Conservation (phyloP, 2,329 filamentous ascomycete genomes). For the Cladosporium sp. region DNA sequence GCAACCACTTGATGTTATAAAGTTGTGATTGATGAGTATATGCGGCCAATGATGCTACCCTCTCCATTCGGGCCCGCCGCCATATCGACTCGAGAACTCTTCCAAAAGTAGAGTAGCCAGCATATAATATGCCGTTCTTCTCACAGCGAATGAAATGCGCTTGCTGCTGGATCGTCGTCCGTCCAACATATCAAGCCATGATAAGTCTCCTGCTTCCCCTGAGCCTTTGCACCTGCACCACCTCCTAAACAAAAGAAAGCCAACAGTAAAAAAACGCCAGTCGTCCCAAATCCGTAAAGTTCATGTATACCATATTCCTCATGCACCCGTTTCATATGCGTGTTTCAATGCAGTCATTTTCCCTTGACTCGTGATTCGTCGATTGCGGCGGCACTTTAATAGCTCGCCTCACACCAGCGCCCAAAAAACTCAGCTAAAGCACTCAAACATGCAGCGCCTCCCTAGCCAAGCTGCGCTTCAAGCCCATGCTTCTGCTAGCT, state of each 20-base stretch:
- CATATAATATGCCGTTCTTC: no score
- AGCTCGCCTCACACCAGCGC: no score
- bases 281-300: not conserved
- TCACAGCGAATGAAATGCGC: not conserved
- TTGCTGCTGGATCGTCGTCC: not conserved
- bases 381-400: no score
- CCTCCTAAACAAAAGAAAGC: not conserved
- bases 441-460: slow-evolving; percentile 36
- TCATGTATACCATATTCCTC: not conserved
- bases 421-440: not conserved
- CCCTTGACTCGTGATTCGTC: not conserved
- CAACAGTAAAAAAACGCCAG: not conserved
- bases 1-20: not conserved
- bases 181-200: not conserved
- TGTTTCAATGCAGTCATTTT: not conserved
- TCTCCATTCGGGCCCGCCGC: not conserved
- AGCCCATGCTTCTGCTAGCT: slow-evolving; percentile 35
- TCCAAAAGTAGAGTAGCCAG: not conserved
- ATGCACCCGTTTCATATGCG: not conserved
- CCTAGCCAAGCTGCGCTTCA: slow-evolving; percentile 36
- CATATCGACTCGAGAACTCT: not conserved
- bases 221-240: not conserved
- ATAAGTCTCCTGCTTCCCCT: not conserved
- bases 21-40: not conserved
- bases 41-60: not conserved